Conservation (phyloP, 257 asterid genomes). For the Lycium ferocissimum region DNA sequence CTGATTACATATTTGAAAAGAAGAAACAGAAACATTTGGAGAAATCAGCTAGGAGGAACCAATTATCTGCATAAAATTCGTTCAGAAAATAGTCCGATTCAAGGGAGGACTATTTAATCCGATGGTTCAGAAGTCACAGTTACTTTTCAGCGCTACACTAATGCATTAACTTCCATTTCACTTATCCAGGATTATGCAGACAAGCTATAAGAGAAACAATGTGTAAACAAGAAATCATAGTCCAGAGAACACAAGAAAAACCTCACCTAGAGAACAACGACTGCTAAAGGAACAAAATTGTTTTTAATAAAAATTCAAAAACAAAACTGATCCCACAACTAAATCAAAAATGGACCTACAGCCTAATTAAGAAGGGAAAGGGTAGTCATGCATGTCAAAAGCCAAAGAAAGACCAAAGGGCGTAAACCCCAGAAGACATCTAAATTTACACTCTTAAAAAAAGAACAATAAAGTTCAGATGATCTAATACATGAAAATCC, state of each 20-base stretch:
- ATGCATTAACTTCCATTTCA: neutral
- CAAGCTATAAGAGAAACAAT: neutral
- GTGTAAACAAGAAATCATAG: neutral
- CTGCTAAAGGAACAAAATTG: slow-evolving; percentile 39
- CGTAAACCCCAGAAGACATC: slow-evolving; percentile 35
- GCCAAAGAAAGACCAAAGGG: slow-evolving; percentile 31
- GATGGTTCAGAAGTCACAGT: neutral
- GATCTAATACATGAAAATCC: slow-evolving; percentile 29
- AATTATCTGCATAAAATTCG: too few relatives aligned
- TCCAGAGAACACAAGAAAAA: neutral
- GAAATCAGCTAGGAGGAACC: too few relatives aligned
- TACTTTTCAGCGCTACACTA: neutral
- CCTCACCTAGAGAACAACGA: neutral
- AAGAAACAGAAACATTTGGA: too few relatives aligned
- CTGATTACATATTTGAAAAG: too few relatives aligned
- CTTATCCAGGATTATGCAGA: neutral
- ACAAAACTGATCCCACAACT: slow-evolving; percentile 51
- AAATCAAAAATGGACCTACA: slow-evolving; percentile 27
- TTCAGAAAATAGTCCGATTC: too few relatives aligned
- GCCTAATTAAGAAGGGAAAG: slow-evolving; percentile 24
- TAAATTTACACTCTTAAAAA: slow-evolving; percentile 49
- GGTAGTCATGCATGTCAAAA: slow-evolving; percentile 34
- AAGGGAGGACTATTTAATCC: too few relatives aligned
- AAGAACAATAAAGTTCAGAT: slow-evolving; percentile 22
- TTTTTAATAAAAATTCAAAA: slow-evolving; percentile 34